phyloP scores from a whole-genome alignment of 108 stramenopile genomes.

The Licmophora abbreviata region DNA sequence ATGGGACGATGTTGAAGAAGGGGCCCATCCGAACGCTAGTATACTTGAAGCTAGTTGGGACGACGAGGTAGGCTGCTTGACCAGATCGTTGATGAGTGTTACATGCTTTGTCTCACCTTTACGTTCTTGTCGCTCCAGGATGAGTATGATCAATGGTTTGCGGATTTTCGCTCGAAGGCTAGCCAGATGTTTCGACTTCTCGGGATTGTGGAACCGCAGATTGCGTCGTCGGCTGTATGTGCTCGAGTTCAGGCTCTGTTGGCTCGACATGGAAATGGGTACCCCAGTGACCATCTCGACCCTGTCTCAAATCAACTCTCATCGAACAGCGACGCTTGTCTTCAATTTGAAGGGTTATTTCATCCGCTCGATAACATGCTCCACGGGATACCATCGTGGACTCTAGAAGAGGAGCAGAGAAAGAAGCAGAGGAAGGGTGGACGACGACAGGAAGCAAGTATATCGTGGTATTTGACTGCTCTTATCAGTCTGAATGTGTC shows the following conservation, averaged over 20 bases:
- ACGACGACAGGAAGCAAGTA: no score
- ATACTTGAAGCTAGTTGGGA: constrained; percentile 76
- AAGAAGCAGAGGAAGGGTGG: constrained; percentile 6
- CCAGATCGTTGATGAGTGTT: no score
- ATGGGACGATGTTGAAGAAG: constrained; percentile 81
- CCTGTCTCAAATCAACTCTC: constrained; percentile 59
- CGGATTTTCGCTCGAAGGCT: constrained; percentile 65
- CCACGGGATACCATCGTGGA: constrained; percentile 62
- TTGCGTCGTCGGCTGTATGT: constrained; percentile 38
- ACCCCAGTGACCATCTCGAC: constrained; percentile 56
- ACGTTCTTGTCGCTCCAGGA: no score
- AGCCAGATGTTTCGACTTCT: constrained; percentile 65
- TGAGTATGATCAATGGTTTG: constrained; percentile 65
- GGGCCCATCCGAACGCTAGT: constrained; percentile 44
- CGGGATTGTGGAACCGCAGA: constrained; percentile 52
- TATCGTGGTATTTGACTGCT: no score
- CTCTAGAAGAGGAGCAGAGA: constrained; percentile 25
- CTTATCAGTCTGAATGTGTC: no score
- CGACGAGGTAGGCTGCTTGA: no score
- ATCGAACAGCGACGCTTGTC: constrained; percentile 49
- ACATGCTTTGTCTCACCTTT: no score
- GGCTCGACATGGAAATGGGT: constrained; percentile 52
- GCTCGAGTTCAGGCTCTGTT: constrained; percentile 38
- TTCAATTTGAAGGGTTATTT: constrained; percentile 62
- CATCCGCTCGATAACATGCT: constrained; percentile 77